Conservation (phyloP, 176 grass and related monocot species). For the Carex littledalei region DNA sequence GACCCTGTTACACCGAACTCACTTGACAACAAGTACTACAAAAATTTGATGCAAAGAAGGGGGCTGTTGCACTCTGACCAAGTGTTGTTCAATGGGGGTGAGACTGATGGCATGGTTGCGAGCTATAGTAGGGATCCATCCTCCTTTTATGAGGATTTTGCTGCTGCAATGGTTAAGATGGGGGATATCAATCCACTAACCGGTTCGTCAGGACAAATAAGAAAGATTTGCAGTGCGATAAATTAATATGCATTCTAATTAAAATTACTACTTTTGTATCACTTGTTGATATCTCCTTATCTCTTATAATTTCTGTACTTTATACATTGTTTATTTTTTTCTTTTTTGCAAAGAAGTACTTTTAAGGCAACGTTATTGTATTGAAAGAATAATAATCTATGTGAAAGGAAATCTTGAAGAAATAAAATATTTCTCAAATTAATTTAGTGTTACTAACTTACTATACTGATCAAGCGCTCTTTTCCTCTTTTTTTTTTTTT, state of each 20-base stretch:
- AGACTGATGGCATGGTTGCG: slow-evolving; percentile 25
- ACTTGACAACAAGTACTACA: slow-evolving; percentile 57
- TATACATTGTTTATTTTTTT: no score
- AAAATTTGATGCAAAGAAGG: slow-evolving; percentile 35
- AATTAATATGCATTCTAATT: slow-evolving; percentile 11
- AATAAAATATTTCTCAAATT: no score
- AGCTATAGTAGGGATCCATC: not conserved
- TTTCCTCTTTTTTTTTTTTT: no score
- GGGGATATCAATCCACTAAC: slow-evolving; percentile 34
- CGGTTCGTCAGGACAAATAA: slow-evolving; percentile 27
- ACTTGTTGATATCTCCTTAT: not conserved
- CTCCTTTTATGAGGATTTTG: slow-evolving; percentile 39
- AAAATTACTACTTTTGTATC: not conserved
- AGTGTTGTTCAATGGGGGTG: slow-evolving; percentile 36
- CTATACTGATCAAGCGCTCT: no score
- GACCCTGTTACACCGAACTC: slow-evolving; percentile 35
- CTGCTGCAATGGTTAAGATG: slow-evolving; percentile 48
- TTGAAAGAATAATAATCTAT: no score
- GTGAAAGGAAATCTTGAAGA: no score
- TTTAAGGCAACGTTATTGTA: no score
- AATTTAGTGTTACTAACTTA: no score
- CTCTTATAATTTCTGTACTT: not conserved
- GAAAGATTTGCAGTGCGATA: slow-evolving; percentile 24
- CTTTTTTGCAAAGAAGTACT: no score
- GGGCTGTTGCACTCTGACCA: slow-evolving; percentile 64